A percentile compares a stretch with the other conserved stretches of the same genome.
Evolutionary conservation across 768 basidiomycete species (phyloP).

Genomic region (Chlorophyllum brunneum): DNA sequence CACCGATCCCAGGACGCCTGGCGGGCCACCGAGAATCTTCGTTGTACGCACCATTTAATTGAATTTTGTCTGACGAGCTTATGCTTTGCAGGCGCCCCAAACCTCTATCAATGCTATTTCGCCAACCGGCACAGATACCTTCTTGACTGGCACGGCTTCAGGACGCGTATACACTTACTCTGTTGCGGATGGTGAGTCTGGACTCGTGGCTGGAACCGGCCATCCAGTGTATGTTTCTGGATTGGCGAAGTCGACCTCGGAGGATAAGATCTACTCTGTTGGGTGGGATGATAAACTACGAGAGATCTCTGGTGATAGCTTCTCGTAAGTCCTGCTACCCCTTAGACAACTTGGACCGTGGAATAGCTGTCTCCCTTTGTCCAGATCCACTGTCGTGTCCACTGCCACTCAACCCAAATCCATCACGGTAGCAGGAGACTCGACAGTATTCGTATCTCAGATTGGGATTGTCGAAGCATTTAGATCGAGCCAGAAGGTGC

Average conservation of each 20-base stretch:
- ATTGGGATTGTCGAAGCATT: conserved; percentile 59
- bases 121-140: conserved; percentile 44
- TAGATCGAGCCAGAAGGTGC: conserved; percentile 64
- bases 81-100: conserved; percentile 61
- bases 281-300: conserved; percentile 81
- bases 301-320: conserved; percentile 50
- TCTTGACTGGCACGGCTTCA: conserved; percentile 78
- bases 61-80: background rate
- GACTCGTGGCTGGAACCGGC: conserved; percentile 51
- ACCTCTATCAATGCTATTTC: conserved; percentile 71
- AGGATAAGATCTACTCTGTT: conserved; percentile 56
- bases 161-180: conserved; percentile 71
- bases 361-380: background rate
- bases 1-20: conserved; percentile 68
- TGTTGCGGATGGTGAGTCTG: conserved; percentile 39
- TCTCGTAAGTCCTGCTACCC: conserved; percentile 43
- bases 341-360: background rate
- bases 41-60: conserved; percentile 33
- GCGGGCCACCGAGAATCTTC: conserved; percentile 57
- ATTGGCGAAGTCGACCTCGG: conserved; percentile 42
- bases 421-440: conserved; percentile 54
- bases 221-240: conserved; percentile 72
- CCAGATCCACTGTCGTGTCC: conserved; percentile 47
- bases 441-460: conserved; percentile 64
- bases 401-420: conserved; percentile 66